Conservation (phyloP, 345 rosid species). For the Sonneratia alba region DNA sequence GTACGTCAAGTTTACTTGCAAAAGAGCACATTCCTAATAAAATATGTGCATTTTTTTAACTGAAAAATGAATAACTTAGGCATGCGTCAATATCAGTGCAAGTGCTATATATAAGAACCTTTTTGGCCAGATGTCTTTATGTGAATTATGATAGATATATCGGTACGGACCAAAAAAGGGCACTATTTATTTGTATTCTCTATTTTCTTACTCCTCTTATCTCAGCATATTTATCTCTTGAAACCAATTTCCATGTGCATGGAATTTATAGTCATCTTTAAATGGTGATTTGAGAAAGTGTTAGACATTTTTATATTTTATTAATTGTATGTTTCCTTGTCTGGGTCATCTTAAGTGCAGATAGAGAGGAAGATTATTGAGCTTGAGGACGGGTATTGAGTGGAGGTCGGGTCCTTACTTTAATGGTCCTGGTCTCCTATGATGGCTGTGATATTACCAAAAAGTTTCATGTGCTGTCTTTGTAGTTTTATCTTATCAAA, state of each 20-base stretch:
- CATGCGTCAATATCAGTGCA: no score
- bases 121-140: no score
- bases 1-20: no score
- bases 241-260: neutral
- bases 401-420: neutral
- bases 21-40: no score
- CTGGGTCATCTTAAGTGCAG: conserved; percentile 9
- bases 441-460: neutral
- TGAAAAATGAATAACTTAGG: no score
- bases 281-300: neutral
- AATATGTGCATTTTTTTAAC: no score
- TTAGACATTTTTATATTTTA: conserved; percentile 1
- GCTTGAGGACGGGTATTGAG: conserved; percentile 9
- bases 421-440: conserved; percentile 2
- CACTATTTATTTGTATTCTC: neutral
- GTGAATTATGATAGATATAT: neutral
- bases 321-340: neutral
- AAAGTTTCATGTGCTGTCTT: neutral
- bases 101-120: no score
- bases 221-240: neutral
- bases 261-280: neutral
- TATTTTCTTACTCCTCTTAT: neutral
- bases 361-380: conserved; percentile 22
- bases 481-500: neutral
- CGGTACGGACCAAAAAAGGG: neutral